Evolutionary conservation across 257 asterid genomes (phyloP).

Genomic region (Ligustrum vulgare): DNA sequence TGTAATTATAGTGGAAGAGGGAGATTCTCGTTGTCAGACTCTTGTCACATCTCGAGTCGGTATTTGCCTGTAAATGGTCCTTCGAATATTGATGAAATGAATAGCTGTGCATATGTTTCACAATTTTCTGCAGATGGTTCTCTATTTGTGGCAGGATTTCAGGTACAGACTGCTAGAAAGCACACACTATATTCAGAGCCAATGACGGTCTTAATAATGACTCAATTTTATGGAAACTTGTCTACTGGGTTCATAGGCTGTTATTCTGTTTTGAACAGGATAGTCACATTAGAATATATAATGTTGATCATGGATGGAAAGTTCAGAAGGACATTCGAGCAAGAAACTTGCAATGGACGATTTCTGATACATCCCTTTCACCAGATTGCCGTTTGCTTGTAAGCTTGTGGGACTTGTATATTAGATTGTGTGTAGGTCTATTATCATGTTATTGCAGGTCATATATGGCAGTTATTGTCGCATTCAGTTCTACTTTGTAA

Average conservation of each 20-base stretch:
- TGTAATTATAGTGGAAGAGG: conserved; percentile 78
- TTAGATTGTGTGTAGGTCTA: conserved; percentile 11
- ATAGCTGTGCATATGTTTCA: conserved; percentile 68
- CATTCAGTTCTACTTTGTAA: background rate
- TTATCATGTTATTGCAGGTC: background rate
- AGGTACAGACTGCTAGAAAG: conserved; percentile 41
- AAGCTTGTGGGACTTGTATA: conserved; percentile 26
- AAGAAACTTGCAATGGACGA: conserved; percentile 86
- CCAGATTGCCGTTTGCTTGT: conserved; percentile 89
- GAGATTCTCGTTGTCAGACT: conserved; percentile 67
- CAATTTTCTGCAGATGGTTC: conserved; percentile 91
- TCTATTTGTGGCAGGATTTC: conserved; percentile 84
- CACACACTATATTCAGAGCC: background rate
- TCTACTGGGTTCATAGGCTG: background rate
- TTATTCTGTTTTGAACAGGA: conserved; percentile 45
- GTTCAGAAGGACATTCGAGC: conserved; percentile 80
- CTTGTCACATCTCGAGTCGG: conserved; percentile 77
- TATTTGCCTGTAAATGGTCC: conserved; percentile 76
- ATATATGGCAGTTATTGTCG: background rate
- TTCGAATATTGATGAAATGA: conserved; percentile 56
- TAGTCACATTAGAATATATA: conserved; percentile 77
- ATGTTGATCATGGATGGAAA: conserved; percentile 81
- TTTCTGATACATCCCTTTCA: conserved; percentile 85
- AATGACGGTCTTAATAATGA: background rate
- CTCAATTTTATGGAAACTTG: background rate